Percentiles rank a stretch among this genome's conserved stretches.
These are phyloP conservation scores for Gelatoporia subvermispora DNA, from an alignment of 768 basidiomycete species.

Conservation along the genomic window DNA sequence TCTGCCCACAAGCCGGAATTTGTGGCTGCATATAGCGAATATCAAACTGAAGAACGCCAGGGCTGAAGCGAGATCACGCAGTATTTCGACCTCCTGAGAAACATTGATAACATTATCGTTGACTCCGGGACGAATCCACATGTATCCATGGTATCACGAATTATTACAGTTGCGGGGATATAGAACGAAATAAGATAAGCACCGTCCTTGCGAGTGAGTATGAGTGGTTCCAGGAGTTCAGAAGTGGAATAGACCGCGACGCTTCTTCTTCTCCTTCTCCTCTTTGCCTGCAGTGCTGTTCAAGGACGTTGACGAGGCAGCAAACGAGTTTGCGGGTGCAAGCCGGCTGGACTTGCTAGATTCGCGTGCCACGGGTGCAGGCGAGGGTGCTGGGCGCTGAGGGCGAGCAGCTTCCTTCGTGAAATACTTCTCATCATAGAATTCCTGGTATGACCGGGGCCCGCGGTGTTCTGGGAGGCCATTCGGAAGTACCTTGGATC, in stretches of 20 bases:
- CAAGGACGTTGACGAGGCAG: slow-evolving; percentile 41
- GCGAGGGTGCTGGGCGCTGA: slow-evolving; percentile 32
- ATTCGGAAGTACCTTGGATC: slow-evolving; percentile 67
- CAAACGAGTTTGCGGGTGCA: slow-evolving; percentile 42
- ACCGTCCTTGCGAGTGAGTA: background rate
- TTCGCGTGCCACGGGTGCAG: slow-evolving; percentile 26
- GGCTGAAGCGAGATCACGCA: too few relatives aligned
- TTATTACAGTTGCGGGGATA: too few relatives aligned
- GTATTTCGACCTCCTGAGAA: too few relatives aligned
- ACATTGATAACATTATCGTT: too few relatives aligned
- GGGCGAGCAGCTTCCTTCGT: slow-evolving; percentile 58
- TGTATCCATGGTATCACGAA: too few relatives aligned
- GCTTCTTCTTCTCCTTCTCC: slow-evolving; percentile 68
- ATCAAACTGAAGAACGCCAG: too few relatives aligned
- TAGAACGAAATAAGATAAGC: slow-evolving; percentile 4
- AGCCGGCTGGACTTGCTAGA: slow-evolving; percentile 22
- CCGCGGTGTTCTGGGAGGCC: slow-evolving; percentile 50
- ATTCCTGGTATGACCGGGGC: slow-evolving; percentile 61
- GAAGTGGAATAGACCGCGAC: slow-evolving; percentile 66
- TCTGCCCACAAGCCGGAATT: too few relatives aligned
- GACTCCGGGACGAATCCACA: too few relatives aligned
- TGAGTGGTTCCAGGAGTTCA: slow-evolving; percentile 16
- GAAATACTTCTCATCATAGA: slow-evolving; percentile 77
- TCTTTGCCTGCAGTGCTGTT: slow-evolving; percentile 16
- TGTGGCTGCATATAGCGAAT: too few relatives aligned